Percentiles rank a stretch among this genome's conserved stretches.
phyloP scores from a whole-genome alignment of 345 rosid species.

The Fremontodendron californicum region DNA sequence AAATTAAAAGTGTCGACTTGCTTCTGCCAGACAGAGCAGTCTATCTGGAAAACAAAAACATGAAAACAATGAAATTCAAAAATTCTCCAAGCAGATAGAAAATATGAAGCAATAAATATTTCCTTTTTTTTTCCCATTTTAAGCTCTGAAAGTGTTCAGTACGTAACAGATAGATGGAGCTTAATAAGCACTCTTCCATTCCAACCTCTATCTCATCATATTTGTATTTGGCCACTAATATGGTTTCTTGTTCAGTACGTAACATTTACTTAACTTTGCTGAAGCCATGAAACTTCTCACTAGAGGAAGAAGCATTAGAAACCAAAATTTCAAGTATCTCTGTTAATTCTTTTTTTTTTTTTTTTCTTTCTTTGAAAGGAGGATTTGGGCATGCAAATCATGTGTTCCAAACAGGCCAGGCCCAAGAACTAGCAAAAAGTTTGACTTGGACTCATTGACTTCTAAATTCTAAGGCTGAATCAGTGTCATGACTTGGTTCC shows the following conservation, averaged over 20 bases:
- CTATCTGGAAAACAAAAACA: constrained; percentile 58
- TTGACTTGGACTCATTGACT: background rate
- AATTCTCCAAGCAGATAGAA: background rate
- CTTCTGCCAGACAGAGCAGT: constrained; percentile 86
- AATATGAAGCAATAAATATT: constrained; percentile 3
- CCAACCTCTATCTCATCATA: background rate
- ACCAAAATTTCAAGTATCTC: too few species aligned
- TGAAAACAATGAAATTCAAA: background rate
- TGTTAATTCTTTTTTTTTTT: too few species aligned
- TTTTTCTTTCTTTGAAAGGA: too few species aligned
- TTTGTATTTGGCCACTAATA: too few species aligned
- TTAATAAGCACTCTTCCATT: background rate
- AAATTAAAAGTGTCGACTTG: constrained; percentile 76
- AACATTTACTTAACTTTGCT: too few species aligned
- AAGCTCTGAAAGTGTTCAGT: background rate
- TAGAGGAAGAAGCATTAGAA: too few species aligned
- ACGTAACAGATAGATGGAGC: background rate
- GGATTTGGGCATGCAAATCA: too few species aligned
- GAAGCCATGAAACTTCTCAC: too few species aligned
- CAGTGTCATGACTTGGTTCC: too few species aligned
- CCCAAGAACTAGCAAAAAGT: background rate
- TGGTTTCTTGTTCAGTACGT: too few species aligned
- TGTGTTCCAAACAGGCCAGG: background rate
- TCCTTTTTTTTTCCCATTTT: background rate
- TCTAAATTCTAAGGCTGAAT: too few species aligned